Conservation (phyloP, 1,139 yeast species). For the Casaregolazyma lundiana region DNA sequence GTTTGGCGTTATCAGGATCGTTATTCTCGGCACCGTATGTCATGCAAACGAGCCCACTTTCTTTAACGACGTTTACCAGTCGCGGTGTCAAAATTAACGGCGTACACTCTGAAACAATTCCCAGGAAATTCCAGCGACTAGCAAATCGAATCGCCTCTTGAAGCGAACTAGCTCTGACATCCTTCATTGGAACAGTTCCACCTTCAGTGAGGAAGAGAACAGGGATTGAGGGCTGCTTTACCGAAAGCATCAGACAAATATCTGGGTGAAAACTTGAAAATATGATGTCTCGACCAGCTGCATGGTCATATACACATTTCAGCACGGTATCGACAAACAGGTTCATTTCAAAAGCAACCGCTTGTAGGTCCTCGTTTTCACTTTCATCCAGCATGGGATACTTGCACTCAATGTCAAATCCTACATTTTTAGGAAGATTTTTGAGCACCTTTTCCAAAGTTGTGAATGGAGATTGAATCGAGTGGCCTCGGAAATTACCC, state of each 20-base stretch:
- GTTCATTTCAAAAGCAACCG: slow-evolving; percentile 77
- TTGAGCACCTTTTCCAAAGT: slow-evolving; percentile 80
- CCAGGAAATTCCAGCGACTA: slow-evolving; percentile 85
- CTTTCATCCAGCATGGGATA: slow-evolving; percentile 97
- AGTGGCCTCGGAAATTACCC: slow-evolving; percentile 84
- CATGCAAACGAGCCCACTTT: slow-evolving; percentile 87
- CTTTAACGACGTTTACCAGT: slow-evolving; percentile 80
- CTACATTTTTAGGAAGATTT: slow-evolving; percentile 76
- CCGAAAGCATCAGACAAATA: slow-evolving; percentile 73
- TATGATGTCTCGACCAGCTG: slow-evolving; percentile 76
- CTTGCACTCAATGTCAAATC: slow-evolving; percentile 91
- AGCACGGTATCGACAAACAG: slow-evolving; percentile 78
- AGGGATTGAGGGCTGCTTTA: slow-evolving; percentile 92
- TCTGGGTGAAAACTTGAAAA: slow-evolving; percentile 96
- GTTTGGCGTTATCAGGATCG: slow-evolving; percentile 75
- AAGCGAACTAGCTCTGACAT: slow-evolving; percentile 77
- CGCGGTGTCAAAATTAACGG: slow-evolving; percentile 86
- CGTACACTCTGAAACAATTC: slow-evolving; percentile 85
- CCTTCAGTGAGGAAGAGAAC: slow-evolving; percentile 77
- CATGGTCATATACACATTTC: slow-evolving; percentile 72
- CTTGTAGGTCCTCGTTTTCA: slow-evolving; percentile 82
- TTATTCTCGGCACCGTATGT: slow-evolving; percentile 87
- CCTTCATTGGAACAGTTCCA: slow-evolving; percentile 81
- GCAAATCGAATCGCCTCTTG: slow-evolving; percentile 93
- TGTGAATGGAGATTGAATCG: slow-evolving; percentile 88